These are phyloP conservation scores for Voacanga thouarsii DNA, from an alignment of 257 asterid genomes.

Conservation along the genomic window DNA sequence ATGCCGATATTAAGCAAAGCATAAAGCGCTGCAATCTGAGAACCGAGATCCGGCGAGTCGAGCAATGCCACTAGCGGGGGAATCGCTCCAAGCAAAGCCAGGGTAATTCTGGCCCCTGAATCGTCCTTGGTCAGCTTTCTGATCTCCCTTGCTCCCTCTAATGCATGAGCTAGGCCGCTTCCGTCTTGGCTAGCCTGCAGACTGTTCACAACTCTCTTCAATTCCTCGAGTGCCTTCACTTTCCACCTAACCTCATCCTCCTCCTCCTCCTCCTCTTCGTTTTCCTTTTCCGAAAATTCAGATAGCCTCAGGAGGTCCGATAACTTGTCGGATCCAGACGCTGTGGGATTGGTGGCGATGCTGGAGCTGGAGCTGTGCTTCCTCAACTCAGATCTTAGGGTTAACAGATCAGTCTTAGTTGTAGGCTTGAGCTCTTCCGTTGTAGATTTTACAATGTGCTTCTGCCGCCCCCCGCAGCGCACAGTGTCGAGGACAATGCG, in stretches of 20 bases:
- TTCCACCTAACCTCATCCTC: slow-evolving; percentile 49
- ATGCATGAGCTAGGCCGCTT: slow-evolving; percentile 15
- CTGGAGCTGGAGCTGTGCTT: slow-evolving; percentile 5
- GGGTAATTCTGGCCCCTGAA: slow-evolving; percentile 56
- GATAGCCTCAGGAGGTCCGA: slow-evolving; percentile 64
- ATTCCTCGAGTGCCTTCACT: slow-evolving; percentile 49
- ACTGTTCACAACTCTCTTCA: slow-evolving; percentile 42
- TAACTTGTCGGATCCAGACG: slow-evolving; percentile 54
- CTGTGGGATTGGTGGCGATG: background rate
- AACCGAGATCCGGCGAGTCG: slow-evolving; percentile 43
- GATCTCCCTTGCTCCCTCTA: slow-evolving; percentile 73
- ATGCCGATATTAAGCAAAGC: slow-evolving; percentile 81
- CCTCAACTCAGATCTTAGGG: slow-evolving; percentile 23
- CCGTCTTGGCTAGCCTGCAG: slow-evolving; percentile 35
- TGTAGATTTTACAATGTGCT: slow-evolving; percentile 16
- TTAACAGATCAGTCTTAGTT: background rate
- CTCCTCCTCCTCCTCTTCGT: slow-evolving; percentile 48
- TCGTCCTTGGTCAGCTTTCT: slow-evolving; percentile 65
- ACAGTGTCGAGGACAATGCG: slow-evolving; percentile 61
- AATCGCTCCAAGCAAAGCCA: slow-evolving; percentile 77
- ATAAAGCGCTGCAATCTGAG: slow-evolving; percentile 72
- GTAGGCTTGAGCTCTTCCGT: slow-evolving; percentile 7
- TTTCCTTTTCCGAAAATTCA: slow-evolving; percentile 58
- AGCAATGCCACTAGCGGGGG: slow-evolving; percentile 81
- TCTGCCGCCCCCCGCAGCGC: slow-evolving; percentile 53